Evolutionary conservation across 2,329 filamentous ascomycete genomes (phyloP), one percentile per base, ranked within the genome.

Genomic region (Cercospora nicotianae): DNA sequence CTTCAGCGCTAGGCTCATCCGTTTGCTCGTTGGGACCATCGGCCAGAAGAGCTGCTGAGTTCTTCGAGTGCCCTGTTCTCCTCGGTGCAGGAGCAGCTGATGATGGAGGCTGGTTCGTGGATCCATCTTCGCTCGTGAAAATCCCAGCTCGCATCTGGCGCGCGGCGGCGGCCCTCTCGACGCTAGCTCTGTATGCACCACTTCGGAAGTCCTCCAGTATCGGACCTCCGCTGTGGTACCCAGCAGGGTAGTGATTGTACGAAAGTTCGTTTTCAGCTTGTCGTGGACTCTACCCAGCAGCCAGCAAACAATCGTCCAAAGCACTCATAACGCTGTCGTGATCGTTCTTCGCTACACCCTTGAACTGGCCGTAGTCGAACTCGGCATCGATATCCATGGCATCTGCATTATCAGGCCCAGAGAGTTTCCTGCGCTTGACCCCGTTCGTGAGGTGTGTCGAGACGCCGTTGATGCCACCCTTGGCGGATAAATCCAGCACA

Each of bases 291-390:
- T 74, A 76, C 12, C 72, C 75, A 66, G 72, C 71, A 68, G 72
- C 71, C 62, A 76, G 67, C 60, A 72, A 67, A 70, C 75, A 77
- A 62, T 79, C 80, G 70, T 83, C 82, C 65, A 83, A 69, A 10
- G 80, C 77, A 16, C 73, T 68, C 67, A 78, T 75, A 51, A 80
- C 59, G 6, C 69, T 71, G 16, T 75, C 73, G n/a, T 73, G 69
- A 53, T 78, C 77, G 10, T 69, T 71, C 10, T 63, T 66, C 26
- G 70, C 69, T 2, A 70, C 79, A 4, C 81, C 81, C 48, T 76
- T 75, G 80, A 81, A 83, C 0, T 73, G 72, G 9, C 67, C 69
- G 8, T 59, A 63, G 65, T 74, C 74, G 10, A 80, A 78, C 10
- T 73, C 67, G n/a, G 75, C 72, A 42, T 81, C 80, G 31, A 78